These are phyloP conservation scores for Candida bentonensis DNA, from an alignment of 805 yeast species.

Conservation along the genomic window DNA sequence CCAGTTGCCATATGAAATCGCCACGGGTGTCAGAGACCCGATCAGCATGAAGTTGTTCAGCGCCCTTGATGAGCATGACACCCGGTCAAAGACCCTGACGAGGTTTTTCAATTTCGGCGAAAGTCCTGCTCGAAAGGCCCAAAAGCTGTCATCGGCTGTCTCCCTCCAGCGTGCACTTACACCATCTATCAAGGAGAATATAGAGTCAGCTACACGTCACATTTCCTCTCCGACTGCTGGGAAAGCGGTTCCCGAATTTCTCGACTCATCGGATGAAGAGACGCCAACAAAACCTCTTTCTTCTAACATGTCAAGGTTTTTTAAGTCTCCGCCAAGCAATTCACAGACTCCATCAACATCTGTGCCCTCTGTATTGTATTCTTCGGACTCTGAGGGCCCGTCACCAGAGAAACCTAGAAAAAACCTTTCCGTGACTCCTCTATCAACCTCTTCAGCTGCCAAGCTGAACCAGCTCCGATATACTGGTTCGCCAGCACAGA, in stretches of 20 bases:
- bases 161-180: too few species aligned
- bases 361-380: not conserved
- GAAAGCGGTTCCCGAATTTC: too few species aligned
- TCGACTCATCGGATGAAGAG: too few species aligned
- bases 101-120: not conserved
- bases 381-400: not conserved
- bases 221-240: too few species aligned
- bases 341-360: not conserved
- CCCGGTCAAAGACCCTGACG: not conserved
- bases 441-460: not conserved
- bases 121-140: not conserved
- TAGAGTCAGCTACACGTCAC: too few species aligned
- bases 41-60: slow-evolving; percentile 31
- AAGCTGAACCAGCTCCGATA: not conserved
- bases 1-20: slow-evolving; percentile 39
- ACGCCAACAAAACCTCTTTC: too few species aligned
- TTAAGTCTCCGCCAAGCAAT: too few species aligned
- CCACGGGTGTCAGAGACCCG: slow-evolving; percentile 59
- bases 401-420: not conserved
- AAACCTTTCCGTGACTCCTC: not conserved
- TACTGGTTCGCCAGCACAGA: not conserved
- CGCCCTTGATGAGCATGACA: not conserved
- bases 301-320: too few species aligned
- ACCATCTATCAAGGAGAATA: too few species aligned
- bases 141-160: not conserved